A percentile compares a stretch with the other conserved stretches of the same genome.
Conservation (phyloP, 768 basidiomycete species). For the Tephrocybe sp. region DNA sequence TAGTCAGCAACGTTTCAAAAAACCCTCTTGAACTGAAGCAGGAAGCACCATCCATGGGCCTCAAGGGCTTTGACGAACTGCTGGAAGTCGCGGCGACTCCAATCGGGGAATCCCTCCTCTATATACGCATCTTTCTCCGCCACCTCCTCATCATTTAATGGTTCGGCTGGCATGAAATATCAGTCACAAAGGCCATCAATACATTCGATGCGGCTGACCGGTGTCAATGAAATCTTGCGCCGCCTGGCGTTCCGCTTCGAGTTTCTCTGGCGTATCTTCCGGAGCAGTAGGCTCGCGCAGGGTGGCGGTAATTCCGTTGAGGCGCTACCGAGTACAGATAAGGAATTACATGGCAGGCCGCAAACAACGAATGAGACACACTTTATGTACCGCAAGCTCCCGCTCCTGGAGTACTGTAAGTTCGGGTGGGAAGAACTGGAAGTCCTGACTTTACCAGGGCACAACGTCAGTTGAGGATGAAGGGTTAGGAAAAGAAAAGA, state of each 20-base stretch:
- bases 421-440: constrained; percentile 92
- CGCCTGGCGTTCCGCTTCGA: constrained; percentile 75
- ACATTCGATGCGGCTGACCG: constrained; percentile 40
- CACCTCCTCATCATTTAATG: constrained; percentile 86
- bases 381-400: constrained; percentile 82
- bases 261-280: constrained; percentile 79
- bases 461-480: not conserved
- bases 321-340: constrained; percentile 36
- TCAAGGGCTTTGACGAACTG: constrained; percentile 74
- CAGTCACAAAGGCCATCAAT: not conserved
- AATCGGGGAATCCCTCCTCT: constrained; percentile 80
- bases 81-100: constrained; percentile 94
- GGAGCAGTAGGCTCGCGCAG: constrained; percentile 64
- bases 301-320: constrained; percentile 67
- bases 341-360: no score
- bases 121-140: constrained; percentile 78
- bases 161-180: constrained; percentile 61
- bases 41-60: constrained; percentile 72
- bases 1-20: no score
- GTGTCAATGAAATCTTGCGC: constrained; percentile 89
- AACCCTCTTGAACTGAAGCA: not conserved
- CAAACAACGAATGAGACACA: constrained; percentile 21
- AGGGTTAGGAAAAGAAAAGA: not conserved
- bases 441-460: constrained; percentile 68
- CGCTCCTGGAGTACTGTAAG: constrained; percentile 82